Base-by-base conservation (phyloP, 495 filamentous ascomycete species). In the Talaromyces stipitatus region DNA sequence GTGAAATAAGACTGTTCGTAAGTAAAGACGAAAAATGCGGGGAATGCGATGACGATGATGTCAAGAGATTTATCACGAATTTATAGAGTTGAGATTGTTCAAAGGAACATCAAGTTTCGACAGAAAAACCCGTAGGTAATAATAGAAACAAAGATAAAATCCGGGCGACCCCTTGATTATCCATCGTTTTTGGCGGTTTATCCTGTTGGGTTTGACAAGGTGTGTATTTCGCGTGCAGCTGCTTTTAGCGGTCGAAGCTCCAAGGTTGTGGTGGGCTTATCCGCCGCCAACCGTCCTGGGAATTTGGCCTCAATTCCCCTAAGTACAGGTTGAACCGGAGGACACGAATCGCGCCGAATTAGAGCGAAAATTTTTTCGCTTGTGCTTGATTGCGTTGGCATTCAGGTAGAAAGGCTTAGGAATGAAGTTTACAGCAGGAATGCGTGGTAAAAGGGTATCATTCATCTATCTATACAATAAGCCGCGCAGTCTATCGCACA, bases 311-410 rank as follows among this genome's bases (percentile, higher is more conserved):
- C 50, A 59, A 41, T 76, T 77, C 74, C 72, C 66, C 69, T 77
- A 77, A 77, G 74, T 76, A 76, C 74, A 77, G 74, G 74, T 77
- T 64, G 65, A 76, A 69, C 72, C 45, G 55, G 48, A 30, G 20
- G 48, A 47, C 54, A 51, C 55, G 27, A 52, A 33, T 57, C 46
- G 48, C 55, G 2, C 41, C 28, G 43, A 51, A 16, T 23, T 36
- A 32, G 11, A 45, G 45, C 45, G 38, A 50, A 50, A 46, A 56
- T 18, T 5, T 46, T 47, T 56, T 24, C 54, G 11, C 16, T 41
- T 14, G 43, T 55, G 23, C 11, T 27, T 38, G 24, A 24, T 16
- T 23, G 22, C 14, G 18, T 24, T 16, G 20, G 20, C 51, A 22
- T 11, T 33, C 22, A 51, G 12, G 27, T 50, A 5, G n/a, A 16